Percentiles rank a stretch among this genome's conserved stretches.
These are phyloP conservation scores for Murraya koenigii DNA, from an alignment of 345 rosid species.

Conservation along the genomic window DNA sequence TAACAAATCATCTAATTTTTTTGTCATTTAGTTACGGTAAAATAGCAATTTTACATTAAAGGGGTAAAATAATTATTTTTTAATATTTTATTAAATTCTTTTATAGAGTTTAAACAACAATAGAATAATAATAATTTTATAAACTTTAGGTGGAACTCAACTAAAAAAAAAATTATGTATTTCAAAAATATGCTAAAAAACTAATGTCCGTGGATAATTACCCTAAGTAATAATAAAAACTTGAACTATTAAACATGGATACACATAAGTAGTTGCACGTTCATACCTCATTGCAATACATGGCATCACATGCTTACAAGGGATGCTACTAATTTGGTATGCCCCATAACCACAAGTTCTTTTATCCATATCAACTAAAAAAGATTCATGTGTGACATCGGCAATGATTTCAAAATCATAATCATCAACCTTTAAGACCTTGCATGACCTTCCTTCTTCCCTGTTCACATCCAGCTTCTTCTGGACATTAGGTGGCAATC, in stretches of 20 bases:
- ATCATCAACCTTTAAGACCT: not conserved
- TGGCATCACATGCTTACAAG: not conserved
- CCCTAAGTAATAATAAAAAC: not conserved
- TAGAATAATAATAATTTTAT: too few species aligned
- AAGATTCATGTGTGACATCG: not conserved
- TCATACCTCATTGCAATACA: not conserved
- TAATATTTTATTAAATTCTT: too few species aligned
- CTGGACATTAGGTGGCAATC: not conserved
- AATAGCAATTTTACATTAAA: too few species aligned
- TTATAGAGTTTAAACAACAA: too few species aligned
- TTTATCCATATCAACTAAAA: not conserved
- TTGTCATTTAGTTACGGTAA: too few species aligned
- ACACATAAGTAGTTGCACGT: not conserved
- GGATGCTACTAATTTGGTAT: not conserved
- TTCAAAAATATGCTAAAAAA: too few species aligned
- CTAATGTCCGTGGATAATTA: too few species aligned
- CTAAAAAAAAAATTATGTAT: too few species aligned
- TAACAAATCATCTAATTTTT: too few species aligned
- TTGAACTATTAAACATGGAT: too few species aligned
- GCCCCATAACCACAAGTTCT: not conserved
- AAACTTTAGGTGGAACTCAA: too few species aligned
- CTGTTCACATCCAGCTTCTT: not conserved
- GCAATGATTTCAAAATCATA: not conserved
- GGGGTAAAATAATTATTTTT: too few species aligned
- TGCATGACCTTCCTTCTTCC: not conserved